Conservation (phyloP, 163 green algal species). For the Scenedesmus sp. region DNA sequence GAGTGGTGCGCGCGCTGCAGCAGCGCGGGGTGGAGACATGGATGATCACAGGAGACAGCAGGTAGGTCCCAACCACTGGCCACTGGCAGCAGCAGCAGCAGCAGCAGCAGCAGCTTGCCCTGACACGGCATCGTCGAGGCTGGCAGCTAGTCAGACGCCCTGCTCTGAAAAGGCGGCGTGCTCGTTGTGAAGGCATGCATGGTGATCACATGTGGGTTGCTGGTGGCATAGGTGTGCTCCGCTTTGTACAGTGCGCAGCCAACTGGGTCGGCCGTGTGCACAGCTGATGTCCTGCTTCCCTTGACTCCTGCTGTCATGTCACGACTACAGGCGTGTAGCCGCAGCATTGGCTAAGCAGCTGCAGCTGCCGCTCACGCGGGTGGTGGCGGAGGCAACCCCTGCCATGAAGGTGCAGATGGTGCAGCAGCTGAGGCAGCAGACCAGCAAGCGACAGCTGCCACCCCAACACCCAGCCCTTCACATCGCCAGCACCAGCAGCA, state of each 20-base stretch:
- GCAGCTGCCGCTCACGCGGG: slow-evolving; percentile 6
- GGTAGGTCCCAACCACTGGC: neutral
- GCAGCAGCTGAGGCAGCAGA: slow-evolving; percentile 19
- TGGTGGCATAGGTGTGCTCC: no score
- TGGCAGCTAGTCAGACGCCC: neutral
- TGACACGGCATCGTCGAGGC: neutral
- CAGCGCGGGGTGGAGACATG: slow-evolving; percentile 26
- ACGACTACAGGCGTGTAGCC: slow-evolving; percentile 34
- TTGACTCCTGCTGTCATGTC: neutral
- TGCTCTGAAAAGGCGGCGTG: no score
- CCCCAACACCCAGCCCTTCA: no score
- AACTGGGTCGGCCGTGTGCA: neutral
- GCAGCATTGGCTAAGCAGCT: slow-evolving; percentile 20
- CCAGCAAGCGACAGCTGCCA: neutral
- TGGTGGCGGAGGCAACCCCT: slow-evolving; percentile 45
- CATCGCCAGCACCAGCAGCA: slow-evolving; percentile 6
- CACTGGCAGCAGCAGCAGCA: neutral
- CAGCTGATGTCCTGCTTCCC: neutral
- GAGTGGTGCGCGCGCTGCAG: slow-evolving; percentile 58
- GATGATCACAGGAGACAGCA: slow-evolving; percentile 60
- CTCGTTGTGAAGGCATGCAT: no score
- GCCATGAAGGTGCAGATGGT: slow-evolving; percentile 40
- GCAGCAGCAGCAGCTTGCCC: neutral
- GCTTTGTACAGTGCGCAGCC: neutral
- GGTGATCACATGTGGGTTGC: no score